phyloP scores from a whole-genome alignment of 164 flowering plant species.

The Platanus orientalis region DNA sequence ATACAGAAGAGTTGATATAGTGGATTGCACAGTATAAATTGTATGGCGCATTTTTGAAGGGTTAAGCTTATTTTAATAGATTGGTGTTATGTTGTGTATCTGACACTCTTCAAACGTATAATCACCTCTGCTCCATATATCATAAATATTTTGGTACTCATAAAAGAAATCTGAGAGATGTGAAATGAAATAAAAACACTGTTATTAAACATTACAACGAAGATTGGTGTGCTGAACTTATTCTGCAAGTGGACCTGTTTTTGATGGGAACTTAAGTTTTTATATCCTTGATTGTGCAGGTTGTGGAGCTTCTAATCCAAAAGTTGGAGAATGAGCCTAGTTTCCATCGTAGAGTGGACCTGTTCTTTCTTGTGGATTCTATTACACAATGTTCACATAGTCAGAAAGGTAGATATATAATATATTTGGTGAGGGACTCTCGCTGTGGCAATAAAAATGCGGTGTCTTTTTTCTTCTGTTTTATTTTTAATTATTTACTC shows the following conservation, averaged over 20 bases:
- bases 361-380: slow-evolving; percentile 95
- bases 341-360: slow-evolving; percentile 81
- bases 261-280: background rate
- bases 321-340: slow-evolving; percentile 85
- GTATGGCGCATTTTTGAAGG: too few relatives aligned
- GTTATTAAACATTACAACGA: background rate
- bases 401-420: slow-evolving; percentile 66
- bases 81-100: too few relatives aligned
- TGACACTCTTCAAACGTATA: too few relatives aligned
- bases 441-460: background rate
- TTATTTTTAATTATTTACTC: too few relatives aligned
- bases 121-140: too few relatives aligned
- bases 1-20: too few relatives aligned
- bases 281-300: slow-evolving; percentile 42
- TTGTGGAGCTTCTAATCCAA: slow-evolving; percentile 86
- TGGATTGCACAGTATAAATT: too few relatives aligned
- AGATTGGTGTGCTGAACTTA: background rate
- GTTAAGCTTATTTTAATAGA: too few relatives aligned
- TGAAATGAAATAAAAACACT: background rate
- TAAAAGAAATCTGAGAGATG: background rate
- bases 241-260: background rate
- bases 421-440: background rate
- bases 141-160: background rate
- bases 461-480: too few relatives aligned
- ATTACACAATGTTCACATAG: slow-evolving; percentile 94